Conservation (phyloP, 768 basidiomycete genomes). For the Coprinopsis strossmayeri region DNA sequence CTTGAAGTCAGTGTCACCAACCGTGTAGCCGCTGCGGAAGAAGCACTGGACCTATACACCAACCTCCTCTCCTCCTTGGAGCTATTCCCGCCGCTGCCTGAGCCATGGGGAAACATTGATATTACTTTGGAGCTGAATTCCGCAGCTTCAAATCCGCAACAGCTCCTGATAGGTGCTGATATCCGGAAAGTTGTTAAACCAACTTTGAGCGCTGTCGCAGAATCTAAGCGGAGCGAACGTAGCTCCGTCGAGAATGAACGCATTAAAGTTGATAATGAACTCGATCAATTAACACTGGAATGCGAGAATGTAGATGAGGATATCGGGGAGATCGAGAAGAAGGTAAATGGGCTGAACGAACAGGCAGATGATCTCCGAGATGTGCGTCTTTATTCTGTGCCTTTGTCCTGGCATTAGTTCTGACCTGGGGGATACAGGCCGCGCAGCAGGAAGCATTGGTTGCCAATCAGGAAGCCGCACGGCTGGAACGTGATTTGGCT, state of each 20-base stretch:
- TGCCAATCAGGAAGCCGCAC: conserved; percentile 57
- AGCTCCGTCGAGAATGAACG: conserved; percentile 69
- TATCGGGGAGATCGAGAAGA: conserved; percentile 65
- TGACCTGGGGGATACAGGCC: conserved; percentile 37
- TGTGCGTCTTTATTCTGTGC: conserved; percentile 29
- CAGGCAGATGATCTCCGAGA: conserved; percentile 80
- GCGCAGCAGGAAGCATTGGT: conserved; percentile 70
- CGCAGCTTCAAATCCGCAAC: conserved; percentile 62
- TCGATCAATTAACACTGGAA: conserved; percentile 68
- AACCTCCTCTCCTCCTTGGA: conserved; percentile 68
- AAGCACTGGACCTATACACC: conserved; percentile 74
- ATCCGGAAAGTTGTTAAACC: conserved; percentile 72
- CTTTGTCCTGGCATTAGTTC: conserved; percentile 3
- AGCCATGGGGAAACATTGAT: conserved; percentile 66
- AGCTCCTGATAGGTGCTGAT: conserved; percentile 62
- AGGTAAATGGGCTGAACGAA: conserved; percentile 60
- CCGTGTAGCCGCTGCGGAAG: conserved; percentile 75
- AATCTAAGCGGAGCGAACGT: conserved; percentile 63
- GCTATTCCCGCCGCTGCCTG: conserved; percentile 66
- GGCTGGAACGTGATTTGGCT: conserved; percentile 66
- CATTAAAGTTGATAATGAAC: conserved; percentile 76
- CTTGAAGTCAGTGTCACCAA: conserved; percentile 82
- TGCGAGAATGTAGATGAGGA: conserved; percentile 83
- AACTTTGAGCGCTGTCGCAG: conserved; percentile 64
- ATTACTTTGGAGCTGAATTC: conserved; percentile 79